Conservation (phyloP, 805 yeast genomes). For the Candida xyloterini region DNA sequence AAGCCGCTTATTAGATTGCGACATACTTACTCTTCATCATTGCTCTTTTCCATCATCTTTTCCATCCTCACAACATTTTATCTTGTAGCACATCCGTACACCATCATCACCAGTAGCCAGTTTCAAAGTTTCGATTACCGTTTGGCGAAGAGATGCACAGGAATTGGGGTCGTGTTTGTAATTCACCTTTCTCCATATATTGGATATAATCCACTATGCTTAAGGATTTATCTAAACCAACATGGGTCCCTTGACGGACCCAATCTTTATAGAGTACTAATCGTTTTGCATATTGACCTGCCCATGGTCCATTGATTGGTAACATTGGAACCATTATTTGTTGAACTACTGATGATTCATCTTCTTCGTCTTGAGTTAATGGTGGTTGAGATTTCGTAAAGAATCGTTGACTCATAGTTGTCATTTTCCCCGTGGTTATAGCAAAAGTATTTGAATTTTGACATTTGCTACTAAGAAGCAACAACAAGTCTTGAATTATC, state of each 20-base stretch:
- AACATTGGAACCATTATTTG: slow-evolving; percentile 31
- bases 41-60: not conserved
- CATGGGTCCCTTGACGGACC: slow-evolving; percentile 13
- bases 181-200: slow-evolving; percentile 15
- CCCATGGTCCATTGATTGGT: slow-evolving; percentile 28
- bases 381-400: slow-evolving; percentile 10
- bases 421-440: slow-evolving; percentile 31
- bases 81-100: not conserved
- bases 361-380: slow-evolving; percentile 8
- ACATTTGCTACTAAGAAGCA: slow-evolving; percentile 16
- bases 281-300: slow-evolving; percentile 28
- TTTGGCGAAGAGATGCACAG: slow-evolving; percentile 16
- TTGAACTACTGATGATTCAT: slow-evolving; percentile 23
- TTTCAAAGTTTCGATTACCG: slow-evolving; percentile 12
- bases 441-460: slow-evolving; percentile 14
- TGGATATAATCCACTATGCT: slow-evolving; percentile 24
- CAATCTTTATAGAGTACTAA: slow-evolving; percentile 32
- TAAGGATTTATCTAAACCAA: slow-evolving; percentile 14
- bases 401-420: slow-evolving; percentile 25
- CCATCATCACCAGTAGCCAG: slow-evolving; percentile 17
- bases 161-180: slow-evolving; percentile 27
- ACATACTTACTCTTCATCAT: too few relatives aligned
- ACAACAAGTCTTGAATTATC: slow-evolving; percentile 22
- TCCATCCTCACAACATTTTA: not conserved
- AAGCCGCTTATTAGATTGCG: too few relatives aligned